Base-by-base conservation (phyloP, 257 asterid species). In the Phtheirospermum japonicum region DNA sequence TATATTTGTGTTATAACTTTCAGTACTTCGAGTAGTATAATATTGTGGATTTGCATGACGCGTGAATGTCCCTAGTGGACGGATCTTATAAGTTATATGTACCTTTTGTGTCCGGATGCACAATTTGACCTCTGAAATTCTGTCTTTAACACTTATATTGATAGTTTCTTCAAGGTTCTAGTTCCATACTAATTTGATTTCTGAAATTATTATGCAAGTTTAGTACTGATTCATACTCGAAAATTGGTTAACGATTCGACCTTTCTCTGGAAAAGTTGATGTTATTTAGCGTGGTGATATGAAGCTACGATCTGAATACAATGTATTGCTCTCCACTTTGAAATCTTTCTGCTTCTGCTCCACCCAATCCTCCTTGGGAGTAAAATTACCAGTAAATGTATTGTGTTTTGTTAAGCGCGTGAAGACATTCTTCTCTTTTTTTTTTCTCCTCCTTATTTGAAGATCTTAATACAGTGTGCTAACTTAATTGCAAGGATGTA, bases 11-110 rank as follows among this genome's bases (percentile, higher is more conserved):
- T 62, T 71, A 60, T 61, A 63, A 64, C 63, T 52, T 57, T 66
- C 50, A 64, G 73, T 57, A 69, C 59, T 63, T 53, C 63, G 46
- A 76, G 57, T 72, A 63, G 68, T 68, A 67, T 66, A 61, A 55
- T 77, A 30, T 67, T 71, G 59, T 79, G 83, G 72, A 72, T 76
- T 76, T 81, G 68, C 64, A 61, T 71, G 60, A 54, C 50, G 69
- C 36, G 43, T 73, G 77, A 74, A 60, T 76, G 60, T 58, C 16
- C 39, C 32, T 72, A 20, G 53, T 73, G 65, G 56, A 55, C 26
- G 17, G 33, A 64, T 66, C 46, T 23, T 23, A 3, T 23, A 3
- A 1, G 28, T 23, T 23, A 23, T 23, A 23, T 23, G 2, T 39
- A 42, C 69, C 67, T 64, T 62, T 61, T 42, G 59, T 75, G 58